phyloP scores from a whole-genome alignment of 495 filamentous ascomycete species.

The Baudoinia panamericana region DNA sequence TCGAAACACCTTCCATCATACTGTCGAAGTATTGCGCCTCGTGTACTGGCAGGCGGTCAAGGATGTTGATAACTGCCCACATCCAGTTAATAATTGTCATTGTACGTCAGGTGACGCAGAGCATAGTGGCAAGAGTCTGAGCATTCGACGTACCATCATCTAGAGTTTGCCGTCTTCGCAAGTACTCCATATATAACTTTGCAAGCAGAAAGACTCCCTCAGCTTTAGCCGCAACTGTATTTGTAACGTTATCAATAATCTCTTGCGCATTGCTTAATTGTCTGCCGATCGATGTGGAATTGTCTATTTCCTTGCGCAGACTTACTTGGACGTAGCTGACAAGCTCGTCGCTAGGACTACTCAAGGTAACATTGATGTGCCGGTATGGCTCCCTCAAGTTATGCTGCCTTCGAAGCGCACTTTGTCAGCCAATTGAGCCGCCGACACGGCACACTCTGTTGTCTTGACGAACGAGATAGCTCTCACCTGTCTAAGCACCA shows the following conservation, averaged over 20 bases:
- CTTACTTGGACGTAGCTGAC: background rate
- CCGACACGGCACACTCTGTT: too few species aligned
- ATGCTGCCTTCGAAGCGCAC: too few species aligned
- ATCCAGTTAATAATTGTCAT: too few species aligned
- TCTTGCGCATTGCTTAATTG: background rate
- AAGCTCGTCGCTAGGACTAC: background rate
- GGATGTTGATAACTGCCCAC: background rate
- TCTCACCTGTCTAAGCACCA: constrained; percentile 1
- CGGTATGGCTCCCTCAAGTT: background rate
- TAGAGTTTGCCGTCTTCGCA: background rate
- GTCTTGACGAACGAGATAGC: background rate
- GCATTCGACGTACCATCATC: too few species aligned
- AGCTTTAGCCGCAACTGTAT: constrained; percentile 3
- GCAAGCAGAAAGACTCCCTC: constrained; percentile 1
- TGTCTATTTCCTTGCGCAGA: background rate
- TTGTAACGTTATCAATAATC: background rate
- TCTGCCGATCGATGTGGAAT: background rate
- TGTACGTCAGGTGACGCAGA: too few species aligned
- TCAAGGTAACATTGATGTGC: background rate
- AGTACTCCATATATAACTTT: constrained; percentile 8
- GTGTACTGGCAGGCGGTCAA: constrained; percentile 2
- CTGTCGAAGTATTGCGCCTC: constrained; percentile 1
- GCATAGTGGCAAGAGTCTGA: too few species aligned
- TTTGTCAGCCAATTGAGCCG: too few species aligned
- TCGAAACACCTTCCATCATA: background rate